Percentiles rank a stretch among this genome's conserved stretches.
These are phyloP conservation scores for Barbarea vulgaris DNA, from an alignment of 345 rosid species.

Conservation along the genomic window DNA sequence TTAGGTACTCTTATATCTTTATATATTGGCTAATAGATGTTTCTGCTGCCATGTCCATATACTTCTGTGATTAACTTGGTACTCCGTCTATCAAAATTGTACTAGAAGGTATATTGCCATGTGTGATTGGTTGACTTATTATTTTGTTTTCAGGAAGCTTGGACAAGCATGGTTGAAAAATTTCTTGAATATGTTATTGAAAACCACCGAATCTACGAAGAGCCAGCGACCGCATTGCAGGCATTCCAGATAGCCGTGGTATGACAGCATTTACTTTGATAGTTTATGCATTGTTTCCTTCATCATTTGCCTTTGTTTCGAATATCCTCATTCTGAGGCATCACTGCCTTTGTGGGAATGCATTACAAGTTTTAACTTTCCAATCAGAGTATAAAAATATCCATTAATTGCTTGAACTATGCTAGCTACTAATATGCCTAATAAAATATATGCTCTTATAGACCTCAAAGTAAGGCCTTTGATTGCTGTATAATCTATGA, in stretches of 20 bases:
- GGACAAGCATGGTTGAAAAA: conserved; percentile 54
- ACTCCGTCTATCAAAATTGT: conserved; percentile 16
- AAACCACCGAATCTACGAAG: conserved; percentile 59
- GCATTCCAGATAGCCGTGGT: conserved; percentile 93
- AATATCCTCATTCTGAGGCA: background rate
- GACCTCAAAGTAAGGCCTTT: conserved; percentile 22
- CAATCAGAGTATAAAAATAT: background rate
- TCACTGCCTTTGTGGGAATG: conserved; percentile 7
- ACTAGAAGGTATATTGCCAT: conserved; percentile 13
- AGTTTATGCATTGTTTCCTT: conserved; percentile 28
- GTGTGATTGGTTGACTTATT: conserved; percentile 20
- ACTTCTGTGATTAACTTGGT: conserved; percentile 19
- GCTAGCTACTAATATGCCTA: conserved; percentile 15
- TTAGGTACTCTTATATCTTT: conserved; percentile 14
- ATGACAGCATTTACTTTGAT: conserved; percentile 37
- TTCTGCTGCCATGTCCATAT: conserved; percentile 11
- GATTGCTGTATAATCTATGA: conserved; percentile 17
- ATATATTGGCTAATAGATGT: conserved; percentile 16
- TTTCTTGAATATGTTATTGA: conserved; percentile 75
- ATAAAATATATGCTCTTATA: conserved; percentile 12
- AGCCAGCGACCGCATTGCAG: conserved; percentile 63
- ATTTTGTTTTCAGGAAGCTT: conserved; percentile 62
- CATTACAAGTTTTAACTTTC: conserved; percentile 15
- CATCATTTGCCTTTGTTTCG: background rate
- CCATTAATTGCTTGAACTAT: conserved; percentile 5